phyloP scores from a whole-genome alignment of 306 rosid species.

The Notholithocarpus densiflorus region DNA sequence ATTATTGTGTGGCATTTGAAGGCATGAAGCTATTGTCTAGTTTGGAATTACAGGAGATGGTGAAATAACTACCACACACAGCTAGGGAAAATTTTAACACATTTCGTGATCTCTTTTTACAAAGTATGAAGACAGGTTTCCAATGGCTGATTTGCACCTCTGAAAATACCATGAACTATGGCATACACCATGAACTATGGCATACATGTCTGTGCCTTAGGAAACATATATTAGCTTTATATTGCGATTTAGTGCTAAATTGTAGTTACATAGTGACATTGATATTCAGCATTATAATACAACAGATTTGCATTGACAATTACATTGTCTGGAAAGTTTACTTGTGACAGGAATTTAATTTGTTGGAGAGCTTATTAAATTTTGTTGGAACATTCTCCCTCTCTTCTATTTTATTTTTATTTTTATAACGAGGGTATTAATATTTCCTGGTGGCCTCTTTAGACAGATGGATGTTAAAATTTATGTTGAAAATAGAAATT shows the following conservation, averaged over 20 bases:
- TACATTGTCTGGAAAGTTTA: background rate
- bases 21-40: background rate
- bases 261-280: background rate
- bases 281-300: background rate
- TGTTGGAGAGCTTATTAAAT: background rate
- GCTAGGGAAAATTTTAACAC: background rate
- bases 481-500: conserved; percentile 7
- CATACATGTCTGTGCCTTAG: background rate
- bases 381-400: background rate
- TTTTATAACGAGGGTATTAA: background rate
- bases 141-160: background rate
- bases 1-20: background rate
- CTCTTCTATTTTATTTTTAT: background rate
- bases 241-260: background rate
- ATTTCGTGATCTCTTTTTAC: background rate
- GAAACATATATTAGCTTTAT: background rate
- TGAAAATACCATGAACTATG: background rate
- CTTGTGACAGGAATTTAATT: background rate
- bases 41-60: background rate
- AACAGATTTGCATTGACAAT: background rate
- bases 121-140: background rate
- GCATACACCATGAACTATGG: background rate
- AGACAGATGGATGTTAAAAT: background rate
- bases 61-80: background rate
- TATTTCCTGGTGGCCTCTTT: conserved; percentile 9